Base-by-base conservation (phyloP, 179 eudicot genomes). In the Gypsophila paniculata region DNA sequence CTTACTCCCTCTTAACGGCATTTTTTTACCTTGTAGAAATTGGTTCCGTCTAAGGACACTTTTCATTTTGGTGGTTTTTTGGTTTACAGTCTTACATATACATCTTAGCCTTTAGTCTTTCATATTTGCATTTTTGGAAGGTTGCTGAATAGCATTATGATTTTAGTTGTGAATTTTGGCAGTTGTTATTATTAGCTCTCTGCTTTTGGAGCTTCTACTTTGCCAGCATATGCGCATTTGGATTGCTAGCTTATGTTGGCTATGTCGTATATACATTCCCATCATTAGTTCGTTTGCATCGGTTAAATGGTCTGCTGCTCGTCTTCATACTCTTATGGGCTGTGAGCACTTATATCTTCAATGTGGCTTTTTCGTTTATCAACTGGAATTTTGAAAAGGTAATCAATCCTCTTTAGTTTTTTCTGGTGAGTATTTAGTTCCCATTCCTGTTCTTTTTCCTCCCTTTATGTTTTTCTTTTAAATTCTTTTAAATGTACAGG, bases 321-420 rank as follows among this genome's bases (percentile, higher is more conserved):
- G 91, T 94, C 78, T 94, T 94, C 89, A 90, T 92, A 78, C 91
- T 94, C 52, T 77, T 94, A 77, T 94, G 99, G 99, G 97, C 97
- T 61, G 85, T 82, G 71, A 85, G 97, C 85, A 91, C 99, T 51
- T 94, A 91, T 65, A 75, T 90, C 65, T 94, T 94, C 85, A 94
- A 94, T 67, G 89, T 94, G 80, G 95, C 89, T 75, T 91, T 91
- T 85, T 75, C 88, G 58, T 84, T 82, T 53, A 72, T 89, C 72
- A 86, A 89, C 65, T 80, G 84, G 91, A 84, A 85, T 68, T 79
- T 82, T 29, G 90, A 86, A 68, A 85, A 90, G 99, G 99, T 94
- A 94, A 21, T 74, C 48, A n/a, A n/a, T 9, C 6, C 54, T 73
- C 53, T 22, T 52, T 65, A 21, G 52, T 65, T 12, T 10, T 44